phyloP scores from a whole-genome alignment of 2,329 filamentous ascomycete genomes.

The Hypoxylon sp. region DNA sequence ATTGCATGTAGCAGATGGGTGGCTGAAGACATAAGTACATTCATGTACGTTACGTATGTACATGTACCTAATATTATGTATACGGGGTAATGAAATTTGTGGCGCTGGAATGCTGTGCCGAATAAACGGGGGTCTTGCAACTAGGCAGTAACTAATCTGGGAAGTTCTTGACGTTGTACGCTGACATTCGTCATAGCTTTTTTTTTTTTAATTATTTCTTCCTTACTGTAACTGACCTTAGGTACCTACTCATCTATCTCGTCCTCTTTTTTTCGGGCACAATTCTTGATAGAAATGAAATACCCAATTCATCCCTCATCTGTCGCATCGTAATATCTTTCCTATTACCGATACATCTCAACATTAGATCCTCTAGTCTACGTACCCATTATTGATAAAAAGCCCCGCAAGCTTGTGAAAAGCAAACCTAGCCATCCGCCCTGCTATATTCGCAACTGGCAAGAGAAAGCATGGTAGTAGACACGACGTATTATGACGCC shows the following conservation, averaged over 20 bases:
- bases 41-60: background rate
- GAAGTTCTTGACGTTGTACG: conserved; percentile 4
- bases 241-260: conserved; percentile 4
- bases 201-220: conserved; percentile 4
- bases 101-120: conserved; percentile 32
- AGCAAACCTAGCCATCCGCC: conserved; percentile 7
- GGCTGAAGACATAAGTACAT: conserved; percentile 7
- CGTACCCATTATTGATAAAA: conserved; percentile 11
- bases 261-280: conserved; percentile 7
- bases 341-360: background rate
- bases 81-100: conserved; percentile 14
- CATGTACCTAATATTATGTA: too few relatives aligned
- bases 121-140: conserved; percentile 3
- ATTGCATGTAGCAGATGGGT: background rate
- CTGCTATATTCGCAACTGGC: conserved; percentile 17
- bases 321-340: background rate
- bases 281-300: conserved; percentile 12
- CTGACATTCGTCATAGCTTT: conserved; percentile 42
- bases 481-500: conserved; percentile 90
- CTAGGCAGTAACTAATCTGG: conserved; percentile 1
- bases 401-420: conserved; percentile 20
- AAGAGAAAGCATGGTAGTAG: conserved; percentile 78
- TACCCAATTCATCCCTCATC: conserved; percentile 15
- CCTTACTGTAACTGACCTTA: background rate
- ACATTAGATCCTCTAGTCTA: background rate